Evolutionary conservation across 768 basidiomycete species (phyloP).

Genomic region (Porpolomopsis calyptriformis): DNA sequence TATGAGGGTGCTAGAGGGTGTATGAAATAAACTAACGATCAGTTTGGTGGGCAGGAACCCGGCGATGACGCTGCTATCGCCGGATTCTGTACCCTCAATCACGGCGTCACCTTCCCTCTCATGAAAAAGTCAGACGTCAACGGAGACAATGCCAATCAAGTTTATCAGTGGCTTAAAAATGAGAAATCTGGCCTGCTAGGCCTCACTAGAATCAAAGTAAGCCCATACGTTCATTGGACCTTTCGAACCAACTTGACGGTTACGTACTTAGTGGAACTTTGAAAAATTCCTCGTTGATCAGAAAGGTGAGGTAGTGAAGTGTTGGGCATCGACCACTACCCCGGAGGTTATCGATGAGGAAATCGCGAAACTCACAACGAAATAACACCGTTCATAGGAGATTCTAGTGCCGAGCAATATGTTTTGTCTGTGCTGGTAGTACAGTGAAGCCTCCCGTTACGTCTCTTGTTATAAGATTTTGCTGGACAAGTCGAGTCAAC

Average conservation of each 20-base stretch:
- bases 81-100: slow-evolving; percentile 68
- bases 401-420: no score
- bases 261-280: not conserved
- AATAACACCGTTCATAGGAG: no score
- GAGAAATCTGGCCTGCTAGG: slow-evolving; percentile 68
- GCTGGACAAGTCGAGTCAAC: no score
- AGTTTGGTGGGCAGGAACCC: slow-evolving; percentile 86
- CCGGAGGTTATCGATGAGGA: slow-evolving; percentile 53
- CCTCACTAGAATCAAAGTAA: slow-evolving; percentile 63
- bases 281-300: not conserved
- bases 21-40: no score
- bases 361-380: slow-evolving; percentile 54
- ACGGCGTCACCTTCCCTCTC: slow-evolving; percentile 83
- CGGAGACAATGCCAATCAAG: slow-evolving; percentile 72
- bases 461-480: no score
- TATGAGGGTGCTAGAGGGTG: no score
- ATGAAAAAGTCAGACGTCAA: slow-evolving; percentile 94
- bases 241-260: not conserved
- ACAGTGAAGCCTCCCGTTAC: no score
- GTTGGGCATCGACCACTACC: slow-evolving; percentile 69
- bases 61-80: slow-evolving; percentile 66
- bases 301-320: slow-evolving; percentile 61
- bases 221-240: slow-evolving; percentile 3
- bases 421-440: no score
- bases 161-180: slow-evolving; percentile 77